These are phyloP conservation scores for Lipomyces orientalis DNA, from an alignment of 805 yeast genomes.

Conservation along the genomic window DNA sequence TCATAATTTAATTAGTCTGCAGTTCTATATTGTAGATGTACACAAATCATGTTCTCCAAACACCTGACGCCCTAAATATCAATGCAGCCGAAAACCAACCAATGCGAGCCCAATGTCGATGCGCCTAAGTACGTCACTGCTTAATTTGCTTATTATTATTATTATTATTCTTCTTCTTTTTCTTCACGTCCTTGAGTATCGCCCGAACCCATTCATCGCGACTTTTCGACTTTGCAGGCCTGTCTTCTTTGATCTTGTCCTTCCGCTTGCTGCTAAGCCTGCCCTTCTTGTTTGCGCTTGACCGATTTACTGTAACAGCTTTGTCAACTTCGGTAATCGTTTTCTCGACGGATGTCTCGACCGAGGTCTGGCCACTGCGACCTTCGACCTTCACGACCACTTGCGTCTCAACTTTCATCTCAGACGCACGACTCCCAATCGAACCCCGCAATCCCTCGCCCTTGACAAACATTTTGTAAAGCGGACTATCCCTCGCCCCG, in stretches of 20 bases:
- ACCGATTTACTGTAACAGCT: constrained; percentile 17
- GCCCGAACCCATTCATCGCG: constrained; percentile 24
- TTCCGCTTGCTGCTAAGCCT: constrained; percentile 40
- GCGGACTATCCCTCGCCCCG: constrained; percentile 65
- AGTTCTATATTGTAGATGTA: too few species aligned
- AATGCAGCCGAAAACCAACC: too few species aligned
- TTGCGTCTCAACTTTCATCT: not conserved
- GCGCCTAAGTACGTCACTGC: too few species aligned
- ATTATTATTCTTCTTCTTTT: constrained; percentile 12
- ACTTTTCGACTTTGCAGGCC: constrained; percentile 43
- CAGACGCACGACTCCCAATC: constrained; percentile 26
- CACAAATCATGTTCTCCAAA: not conserved
- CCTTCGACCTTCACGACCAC: not conserved
- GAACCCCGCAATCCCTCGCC: constrained; percentile 89
- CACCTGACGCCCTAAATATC: not conserved
- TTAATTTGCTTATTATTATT: too few species aligned
- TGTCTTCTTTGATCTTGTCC: constrained; percentile 40
- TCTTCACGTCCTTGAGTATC: constrained; percentile 27
- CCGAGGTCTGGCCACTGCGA: not conserved
- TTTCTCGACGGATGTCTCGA: not conserved
- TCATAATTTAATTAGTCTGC: too few species aligned
- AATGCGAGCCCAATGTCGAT: too few species aligned
- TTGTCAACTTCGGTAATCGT: constrained; percentile 13
- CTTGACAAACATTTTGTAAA: constrained; percentile 83
- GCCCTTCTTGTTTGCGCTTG: constrained; percentile 39